Evolutionary conservation across 495 filamentous ascomycete genomes (phyloP), one percentile per base, ranked within the genome.

Genomic region (Hypoxylon fuscum): DNA sequence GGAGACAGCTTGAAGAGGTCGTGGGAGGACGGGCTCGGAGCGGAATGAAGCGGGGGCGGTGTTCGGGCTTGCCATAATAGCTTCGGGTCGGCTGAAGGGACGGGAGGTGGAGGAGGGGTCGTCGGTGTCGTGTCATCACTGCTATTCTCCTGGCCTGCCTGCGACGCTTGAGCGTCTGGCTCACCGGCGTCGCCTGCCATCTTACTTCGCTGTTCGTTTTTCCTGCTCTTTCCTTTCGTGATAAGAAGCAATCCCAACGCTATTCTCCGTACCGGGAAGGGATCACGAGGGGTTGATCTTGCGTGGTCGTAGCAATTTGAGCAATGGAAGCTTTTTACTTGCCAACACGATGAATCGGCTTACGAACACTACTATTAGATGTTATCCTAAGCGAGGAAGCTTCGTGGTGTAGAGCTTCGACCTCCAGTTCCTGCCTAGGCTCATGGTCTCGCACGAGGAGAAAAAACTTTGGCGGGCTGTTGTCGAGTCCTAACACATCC

Each of bases 1-100:
- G 92, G 87, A 0, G 84, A 74, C 32, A 98, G 79, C 18, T 85
- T 83, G 74, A 90, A 90, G 50, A 96, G 84, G 68, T 92, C 88
- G 31, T 78, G 69, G 48, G 52, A 64, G 34, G 68, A 68, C 45
- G 53, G 57, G 27, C 56, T 69, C 37, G 70, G 64, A 14, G 66
- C 64, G 38, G 58, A 25, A 38, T 66, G 58, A 25, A 74, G 71
- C 4, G 69, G 63, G 5, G 79, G 76, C 37, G 62, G 68, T 11
- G 70, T 72, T 56, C 59, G 63, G 11, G 69, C 69, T 49, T 70
- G 69, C 15, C 31, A 14, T 29, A 66, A 22, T 6, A 85, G 72
- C 17, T 69, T 76, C 7, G 76, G 77, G 48, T 85, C 82, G 48
- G 75, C 72, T 7, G 80, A 78, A 32, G 82, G 81, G 47, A 77